A percentile compares a stretch with the other conserved stretches of the same genome.
Conservation (phyloP, 768 basidiomycete species). For the Favolaschia claudopus region DNA sequence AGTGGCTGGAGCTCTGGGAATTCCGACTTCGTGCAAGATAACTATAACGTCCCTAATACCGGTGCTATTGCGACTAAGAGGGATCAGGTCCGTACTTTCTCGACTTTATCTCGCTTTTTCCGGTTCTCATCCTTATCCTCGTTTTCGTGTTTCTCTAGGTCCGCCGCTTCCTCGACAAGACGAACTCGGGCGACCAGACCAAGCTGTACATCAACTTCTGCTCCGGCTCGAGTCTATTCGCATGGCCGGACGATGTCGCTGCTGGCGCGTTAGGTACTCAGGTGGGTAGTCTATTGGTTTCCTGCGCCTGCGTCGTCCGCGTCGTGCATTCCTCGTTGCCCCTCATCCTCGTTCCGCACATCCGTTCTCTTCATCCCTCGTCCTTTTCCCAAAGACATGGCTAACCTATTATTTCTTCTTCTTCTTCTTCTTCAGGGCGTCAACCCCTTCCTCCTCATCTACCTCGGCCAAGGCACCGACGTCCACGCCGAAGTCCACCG, state of each 20-base stretch:
- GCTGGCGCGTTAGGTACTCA: slow-evolving; percentile 9
- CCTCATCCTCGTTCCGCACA: too few species aligned
- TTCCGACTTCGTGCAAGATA: slow-evolving; percentile 22
- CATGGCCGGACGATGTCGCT: slow-evolving; percentile 14
- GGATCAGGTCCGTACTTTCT: slow-evolving; percentile 20
- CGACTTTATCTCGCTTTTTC: neutral
- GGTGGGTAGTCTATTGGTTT: too few species aligned
- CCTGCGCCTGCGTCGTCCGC: too few species aligned
- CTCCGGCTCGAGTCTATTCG: slow-evolving; percentile 14
- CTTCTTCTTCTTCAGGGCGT: too few species aligned
- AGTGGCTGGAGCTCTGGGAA: slow-evolving; percentile 23
- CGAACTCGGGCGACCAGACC: slow-evolving; percentile 14
- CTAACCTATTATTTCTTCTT: too few species aligned
- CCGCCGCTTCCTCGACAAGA: slow-evolving; percentile 25
- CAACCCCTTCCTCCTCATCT: too few species aligned
- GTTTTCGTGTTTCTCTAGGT: neutral
- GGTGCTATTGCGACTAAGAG: slow-evolving; percentile 24
- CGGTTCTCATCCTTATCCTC: neutral
- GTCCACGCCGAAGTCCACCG: too few species aligned
- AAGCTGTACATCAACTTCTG: slow-evolving; percentile 23
- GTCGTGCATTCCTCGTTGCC: too few species aligned
- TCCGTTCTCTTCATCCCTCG: too few species aligned
- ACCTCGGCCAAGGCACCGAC: too few species aligned
- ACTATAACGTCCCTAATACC: slow-evolving; percentile 17
- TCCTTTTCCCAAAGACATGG: too few species aligned